Base-by-base conservation (phyloP, 2,329 filamentous ascomycete genomes). In the Fusarium protoensiforme region DNA sequence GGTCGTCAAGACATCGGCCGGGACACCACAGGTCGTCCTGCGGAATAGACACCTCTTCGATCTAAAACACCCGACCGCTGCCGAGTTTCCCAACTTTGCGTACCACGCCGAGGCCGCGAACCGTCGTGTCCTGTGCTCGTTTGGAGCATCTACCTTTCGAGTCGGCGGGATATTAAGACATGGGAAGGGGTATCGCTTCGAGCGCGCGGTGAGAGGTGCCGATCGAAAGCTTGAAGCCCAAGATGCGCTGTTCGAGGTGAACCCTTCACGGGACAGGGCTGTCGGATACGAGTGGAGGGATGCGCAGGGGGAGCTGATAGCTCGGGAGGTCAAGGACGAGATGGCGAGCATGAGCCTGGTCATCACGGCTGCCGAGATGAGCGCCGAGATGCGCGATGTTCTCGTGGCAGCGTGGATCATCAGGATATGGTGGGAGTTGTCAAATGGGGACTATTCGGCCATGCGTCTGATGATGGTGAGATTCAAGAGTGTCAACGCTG, bases 331-430 rank as follows among this genome's bases (percentile, higher is more conserved):
- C 10, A 61, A 76, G 16, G 73, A 75, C 20, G 69, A 69, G 22
- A 65, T 78, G 41, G 73, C 72, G 22, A 71, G 76, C 20, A 75
- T 79, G 72, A 79, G 78, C 18, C 63, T 83, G 36, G 76, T 81
- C 8, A 70, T 84, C 13, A 78, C 77, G 6, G 78, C 77, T 5
- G 78, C 77, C 14, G 77, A 80, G 71, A 78, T 83, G 78, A 70
- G 69, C 20, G 61, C 62, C 7, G 71, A 71, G 10, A 59, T 71
- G 66, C 73, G 81, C 5, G 82, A 84, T 60, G 81, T 80, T 6
- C 77, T 84, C 22, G 81, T 81, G 10, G 74, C 78, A 5, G 79
- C 81, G 10, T 83, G 82, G 82, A 76, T 83, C 59, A 53, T 81
- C 56, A 77, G 80, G 56, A 61, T 81, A 27, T 84, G 82, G 82